Percentiles rank a stretch among this genome's conserved stretches.
Conservation (phyloP, 306 rosid species). For the Boehmeria nivea region DNA sequence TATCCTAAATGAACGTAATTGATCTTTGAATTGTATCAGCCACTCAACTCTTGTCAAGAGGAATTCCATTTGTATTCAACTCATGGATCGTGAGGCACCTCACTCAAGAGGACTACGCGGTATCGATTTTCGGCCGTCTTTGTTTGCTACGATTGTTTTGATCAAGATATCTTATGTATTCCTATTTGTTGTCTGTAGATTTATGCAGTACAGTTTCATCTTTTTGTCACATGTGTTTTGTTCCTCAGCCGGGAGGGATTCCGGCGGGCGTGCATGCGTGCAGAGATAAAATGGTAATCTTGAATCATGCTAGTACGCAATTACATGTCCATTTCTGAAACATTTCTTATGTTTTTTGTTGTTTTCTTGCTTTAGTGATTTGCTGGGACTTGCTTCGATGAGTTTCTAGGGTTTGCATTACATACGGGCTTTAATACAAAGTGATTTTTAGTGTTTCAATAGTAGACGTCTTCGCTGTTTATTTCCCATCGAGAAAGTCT, state of each 20-base stretch:
- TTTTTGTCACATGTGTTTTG: slow-evolving; percentile 76
- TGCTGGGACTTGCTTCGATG: neutral
- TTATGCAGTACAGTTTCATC: slow-evolving; percentile 91
- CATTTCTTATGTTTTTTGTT: too few relatives aligned
- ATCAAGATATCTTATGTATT: neutral
- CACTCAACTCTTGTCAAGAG: slow-evolving; percentile 90
- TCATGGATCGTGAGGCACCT: slow-evolving; percentile 92
- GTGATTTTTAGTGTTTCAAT: slow-evolving; percentile 1
- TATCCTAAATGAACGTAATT: neutral
- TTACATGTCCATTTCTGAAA: too few relatives aligned
- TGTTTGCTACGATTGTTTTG: neutral
- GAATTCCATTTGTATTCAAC: slow-evolving; percentile 88
- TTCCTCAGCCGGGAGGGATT: slow-evolving; percentile 98
- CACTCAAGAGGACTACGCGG: slow-evolving; percentile 83
- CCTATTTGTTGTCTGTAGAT: slow-evolving; percentile 39
- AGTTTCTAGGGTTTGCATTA: neutral
- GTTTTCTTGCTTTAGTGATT: too few relatives aligned
- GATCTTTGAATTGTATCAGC: slow-evolving; percentile 37
- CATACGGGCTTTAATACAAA: too few relatives aligned
- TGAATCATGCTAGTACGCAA: too few relatives aligned
- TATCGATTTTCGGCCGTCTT: slow-evolving; percentile 11
- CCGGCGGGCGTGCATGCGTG: slow-evolving; percentile 85
- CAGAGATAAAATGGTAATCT: slow-evolving; percentile 61
- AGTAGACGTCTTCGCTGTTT: too few relatives aligned
- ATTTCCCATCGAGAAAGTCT: neutral